phyloP scores from a whole-genome alignment of 345 rosid species.

The Abelmoschus esculentus region DNA sequence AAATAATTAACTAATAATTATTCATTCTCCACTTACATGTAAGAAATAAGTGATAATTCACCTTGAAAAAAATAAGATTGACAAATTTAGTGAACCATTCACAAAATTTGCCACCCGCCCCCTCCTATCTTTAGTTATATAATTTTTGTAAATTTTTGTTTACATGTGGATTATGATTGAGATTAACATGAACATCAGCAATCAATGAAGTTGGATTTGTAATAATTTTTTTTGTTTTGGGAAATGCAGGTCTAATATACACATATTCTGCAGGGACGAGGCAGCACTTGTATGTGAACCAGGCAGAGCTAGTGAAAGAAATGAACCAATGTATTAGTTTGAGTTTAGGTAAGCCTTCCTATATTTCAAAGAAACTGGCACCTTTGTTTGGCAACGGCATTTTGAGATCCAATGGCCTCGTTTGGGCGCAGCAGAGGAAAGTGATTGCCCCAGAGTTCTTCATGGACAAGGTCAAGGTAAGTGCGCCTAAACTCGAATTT shows the following conservation, averaged over 20 bases:
- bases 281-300: slow-evolving; percentile 63
- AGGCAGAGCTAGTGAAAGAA: slow-evolving; percentile 67
- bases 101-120: too few relatives aligned
- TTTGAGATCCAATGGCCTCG: slow-evolving; percentile 55
- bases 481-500: too few relatives aligned
- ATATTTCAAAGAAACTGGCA: slow-evolving; percentile 46
- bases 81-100: too few relatives aligned
- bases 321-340: slow-evolving; percentile 51
- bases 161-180: neutral
- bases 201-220: neutral
- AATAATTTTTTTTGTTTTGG: neutral
- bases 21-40: too few relatives aligned
- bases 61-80: too few relatives aligned
- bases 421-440: slow-evolving; percentile 68
- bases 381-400: slow-evolving; percentile 75
- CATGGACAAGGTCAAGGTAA: slow-evolving; percentile 69
- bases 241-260: slow-evolving; percentile 48
- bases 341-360: slow-evolving; percentile 66
- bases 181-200: neutral
- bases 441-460: slow-evolving; percentile 72
- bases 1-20: too few relatives aligned
- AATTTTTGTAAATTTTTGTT: neutral
- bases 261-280: slow-evolving; percentile 61
- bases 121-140: neutral
- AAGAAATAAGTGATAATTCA: too few relatives aligned